These are phyloP conservation scores for Trypanosoma rangeli DNA, from an alignment of 208 protist species.

Conservation along the genomic window DNA sequence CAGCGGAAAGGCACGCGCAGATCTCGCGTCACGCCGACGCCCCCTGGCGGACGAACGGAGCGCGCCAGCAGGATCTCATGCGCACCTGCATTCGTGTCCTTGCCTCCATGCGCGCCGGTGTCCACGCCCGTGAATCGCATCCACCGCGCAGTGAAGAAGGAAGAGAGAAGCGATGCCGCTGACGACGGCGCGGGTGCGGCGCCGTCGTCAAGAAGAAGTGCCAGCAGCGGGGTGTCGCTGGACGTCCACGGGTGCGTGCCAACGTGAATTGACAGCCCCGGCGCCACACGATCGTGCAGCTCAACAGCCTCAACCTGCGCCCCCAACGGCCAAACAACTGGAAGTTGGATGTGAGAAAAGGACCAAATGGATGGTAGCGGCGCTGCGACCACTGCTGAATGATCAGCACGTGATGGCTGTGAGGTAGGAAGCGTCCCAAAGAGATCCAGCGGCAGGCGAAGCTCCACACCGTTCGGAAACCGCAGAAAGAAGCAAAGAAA, in stretches of 20 bases:
- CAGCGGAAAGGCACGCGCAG: conserved; percentile 23
- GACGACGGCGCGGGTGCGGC: no score
- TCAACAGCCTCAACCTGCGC: conserved; percentile 16
- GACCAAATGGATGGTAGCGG: conserved; percentile 8
- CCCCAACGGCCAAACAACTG: conserved; percentile 21
- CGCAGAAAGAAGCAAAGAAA: conserved; percentile 16
- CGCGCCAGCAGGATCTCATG: conserved; percentile 10
- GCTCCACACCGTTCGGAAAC: conserved; percentile 11
- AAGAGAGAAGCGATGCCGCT: background rate
- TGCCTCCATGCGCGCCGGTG: background rate
- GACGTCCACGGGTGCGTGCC: conserved; percentile 18
- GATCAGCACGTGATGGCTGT: background rate
- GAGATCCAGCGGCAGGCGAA: conserved; percentile 14
- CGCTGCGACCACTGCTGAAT: background rate
- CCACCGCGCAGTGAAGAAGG: conserved; percentile 1
- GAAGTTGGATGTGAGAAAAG: conserved; percentile 21
- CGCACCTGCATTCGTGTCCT: background rate
- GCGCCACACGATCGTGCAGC: conserved; percentile 17
- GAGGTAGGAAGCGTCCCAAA: background rate
- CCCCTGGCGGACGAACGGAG: background rate
- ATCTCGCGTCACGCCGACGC: background rate
- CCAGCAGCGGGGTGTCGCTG: conserved; percentile 3
- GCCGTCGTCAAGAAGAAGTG: background rate
- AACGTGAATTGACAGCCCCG: conserved; percentile 3
- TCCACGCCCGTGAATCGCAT: conserved; percentile 4